Evolutionary conservation across 2,329 filamentous ascomycete species (phyloP), one percentile per base, ranked within the genome.

Genomic region (Trichoderma endophyticum): DNA sequence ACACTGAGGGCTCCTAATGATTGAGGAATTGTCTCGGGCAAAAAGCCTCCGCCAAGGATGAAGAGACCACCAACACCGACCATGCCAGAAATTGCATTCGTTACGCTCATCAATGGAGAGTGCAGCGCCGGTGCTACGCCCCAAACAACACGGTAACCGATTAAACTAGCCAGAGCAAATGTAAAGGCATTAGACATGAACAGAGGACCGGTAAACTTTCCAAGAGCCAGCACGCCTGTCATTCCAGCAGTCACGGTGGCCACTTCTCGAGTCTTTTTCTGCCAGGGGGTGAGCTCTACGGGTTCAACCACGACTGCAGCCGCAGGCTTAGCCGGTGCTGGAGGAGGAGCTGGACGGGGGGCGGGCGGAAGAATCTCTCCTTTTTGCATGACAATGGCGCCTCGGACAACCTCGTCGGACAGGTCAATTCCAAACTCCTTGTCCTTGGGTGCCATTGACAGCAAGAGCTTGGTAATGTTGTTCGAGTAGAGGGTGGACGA

Each of bases 21-120:
- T 79, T 97, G 93, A 0, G 94, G 94, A 6, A 97, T 85, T 0
- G 93, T 97, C 76, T 91, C 89, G 0, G 93, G 93, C 0, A 93
- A 75, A 77, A 90, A 92, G 28, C 93, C 93, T 34, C 94, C 94
- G 14, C 94, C 94, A 83, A 97, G 91, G 70, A 97, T 91, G 83
- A 97, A 97, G 75, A 97, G 86, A 14, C 94, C 94, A 71, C 94
- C 94, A 73, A 97, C 87, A 72, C 94, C 94, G 34, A 97, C 94
- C 92, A 97, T 93, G 81, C 92, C 93, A 36, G 93, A 96, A 76
- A 97, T 97, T 32, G 94, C 94, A 79, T 97, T 97, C 8, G 94
- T 97, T 43, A 97, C 94, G 76, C 92, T 95, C 94, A 97, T 97
- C 6, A 97, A 84, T 1, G 94, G 94, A 2, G 93, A 95, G 80